Percentiles rank a stretch among this genome's conserved stretches.
These are phyloP conservation scores for Globisporangium middletonii DNA, from an alignment of 352 stramenopile species.

Conservation along the genomic window DNA sequence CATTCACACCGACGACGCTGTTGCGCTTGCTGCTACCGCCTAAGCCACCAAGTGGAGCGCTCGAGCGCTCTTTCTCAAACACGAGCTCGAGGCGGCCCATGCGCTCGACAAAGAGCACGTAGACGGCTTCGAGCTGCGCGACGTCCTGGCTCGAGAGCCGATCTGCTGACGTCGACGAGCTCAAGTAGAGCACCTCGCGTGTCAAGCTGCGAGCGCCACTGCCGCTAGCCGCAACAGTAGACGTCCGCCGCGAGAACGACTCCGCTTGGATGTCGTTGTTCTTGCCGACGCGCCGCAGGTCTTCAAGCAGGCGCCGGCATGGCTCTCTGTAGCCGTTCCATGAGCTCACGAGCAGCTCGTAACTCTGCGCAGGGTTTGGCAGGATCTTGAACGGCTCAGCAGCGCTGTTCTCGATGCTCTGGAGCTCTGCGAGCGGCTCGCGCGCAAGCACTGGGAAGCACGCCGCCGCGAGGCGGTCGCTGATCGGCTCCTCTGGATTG, in stretches of 20 bases:
- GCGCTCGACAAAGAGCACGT: slow-evolving; percentile 48
- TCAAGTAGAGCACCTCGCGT: slow-evolving; percentile 43
- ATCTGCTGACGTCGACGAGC: slow-evolving; percentile 32
- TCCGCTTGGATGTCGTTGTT: slow-evolving; percentile 64
- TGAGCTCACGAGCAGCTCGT: slow-evolving; percentile 47
- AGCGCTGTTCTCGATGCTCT: slow-evolving; percentile 29
- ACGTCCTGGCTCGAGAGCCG: slow-evolving; percentile 62
- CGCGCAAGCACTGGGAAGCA: slow-evolving; percentile 49
- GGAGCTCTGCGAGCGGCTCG: slow-evolving; percentile 38
- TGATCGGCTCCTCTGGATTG: slow-evolving; percentile 29
- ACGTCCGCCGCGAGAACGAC: slow-evolving; percentile 18
- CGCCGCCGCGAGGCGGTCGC: slow-evolving; percentile 53
- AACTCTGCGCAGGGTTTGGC: slow-evolving; percentile 31
- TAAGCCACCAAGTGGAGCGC: too few species aligned
- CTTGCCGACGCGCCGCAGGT: slow-evolving; percentile 49
- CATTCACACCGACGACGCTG: slow-evolving; percentile 19
- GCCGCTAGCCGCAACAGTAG: background rate
- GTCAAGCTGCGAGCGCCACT: slow-evolving; percentile 10
- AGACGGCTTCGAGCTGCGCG: slow-evolving; percentile 50
- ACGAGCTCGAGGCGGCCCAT: slow-evolving; percentile 36
- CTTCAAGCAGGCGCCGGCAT: slow-evolving; percentile 38
- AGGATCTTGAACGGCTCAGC: slow-evolving; percentile 31
- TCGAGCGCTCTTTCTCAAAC: slow-evolving; percentile 9
- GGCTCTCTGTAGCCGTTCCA: slow-evolving; percentile 55
- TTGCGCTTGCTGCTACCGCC: background rate